phyloP scores from a whole-genome alignment of 306 rosid species.

The Boehmeria nivea region DNA sequence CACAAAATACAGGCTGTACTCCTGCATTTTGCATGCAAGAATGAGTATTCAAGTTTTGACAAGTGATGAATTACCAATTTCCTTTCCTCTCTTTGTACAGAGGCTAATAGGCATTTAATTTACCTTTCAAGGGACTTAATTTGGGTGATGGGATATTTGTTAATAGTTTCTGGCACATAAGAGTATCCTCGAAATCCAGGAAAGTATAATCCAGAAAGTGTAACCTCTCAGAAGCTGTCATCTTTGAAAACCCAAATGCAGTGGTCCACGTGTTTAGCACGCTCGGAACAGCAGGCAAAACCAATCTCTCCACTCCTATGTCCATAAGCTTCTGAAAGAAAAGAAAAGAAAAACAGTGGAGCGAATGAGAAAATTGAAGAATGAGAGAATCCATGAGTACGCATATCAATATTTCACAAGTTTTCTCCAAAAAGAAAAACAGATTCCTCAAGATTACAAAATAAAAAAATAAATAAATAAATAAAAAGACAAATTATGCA shows the following conservation, averaged over 20 bases:
- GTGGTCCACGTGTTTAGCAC: constrained; percentile 72
- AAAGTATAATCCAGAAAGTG: constrained; percentile 63
- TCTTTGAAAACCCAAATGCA: constrained; percentile 63
- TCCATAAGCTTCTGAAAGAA: constrained; percentile 53
- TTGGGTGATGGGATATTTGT: constrained; percentile 26
- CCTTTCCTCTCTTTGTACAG: neutral
- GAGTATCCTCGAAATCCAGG: constrained; percentile 67
- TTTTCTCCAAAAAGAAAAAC: no score
- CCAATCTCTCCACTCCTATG: constrained; percentile 71
- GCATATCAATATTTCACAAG: no score
- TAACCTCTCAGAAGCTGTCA: constrained; percentile 54
- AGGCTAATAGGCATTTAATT: constrained; percentile 4
- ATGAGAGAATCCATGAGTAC: neutral
- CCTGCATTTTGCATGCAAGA: constrained; percentile 28
- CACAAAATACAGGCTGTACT: constrained; percentile 19
- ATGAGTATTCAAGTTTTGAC: constrained; percentile 10
- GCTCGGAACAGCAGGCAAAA: constrained; percentile 76
- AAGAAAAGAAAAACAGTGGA: constrained; percentile 9
- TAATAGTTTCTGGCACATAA: constrained; percentile 77
- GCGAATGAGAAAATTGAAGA: constrained; percentile 5
- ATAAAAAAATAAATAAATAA: neutral
- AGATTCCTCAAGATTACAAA: neutral
- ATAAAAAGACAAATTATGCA: neutral
- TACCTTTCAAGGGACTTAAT: constrained; percentile 31
- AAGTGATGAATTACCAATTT: neutral